Evolutionary conservation across 345 rosid genomes (phyloP).

Genomic region (Hirschfeldia incana): DNA sequence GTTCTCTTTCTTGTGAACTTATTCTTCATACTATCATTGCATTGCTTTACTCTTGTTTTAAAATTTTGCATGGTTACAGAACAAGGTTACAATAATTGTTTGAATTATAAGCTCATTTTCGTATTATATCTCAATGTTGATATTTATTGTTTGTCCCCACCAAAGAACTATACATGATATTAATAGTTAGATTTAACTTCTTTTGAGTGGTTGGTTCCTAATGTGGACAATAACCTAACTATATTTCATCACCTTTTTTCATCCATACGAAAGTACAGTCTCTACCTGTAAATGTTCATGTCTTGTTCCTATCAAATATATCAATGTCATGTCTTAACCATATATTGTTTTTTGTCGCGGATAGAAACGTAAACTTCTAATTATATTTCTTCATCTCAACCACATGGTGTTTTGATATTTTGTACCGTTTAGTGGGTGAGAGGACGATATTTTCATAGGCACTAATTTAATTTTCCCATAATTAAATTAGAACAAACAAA

Average conservation of each 20-base stretch:
- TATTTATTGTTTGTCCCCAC: conserved; percentile 31
- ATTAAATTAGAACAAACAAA: not conserved
- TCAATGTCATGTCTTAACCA: conserved; percentile 33
- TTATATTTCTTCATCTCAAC: conserved; percentile 25
- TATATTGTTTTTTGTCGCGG: conserved; percentile 19
- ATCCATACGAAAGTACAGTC: conserved; percentile 34
- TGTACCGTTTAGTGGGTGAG: conserved; percentile 32
- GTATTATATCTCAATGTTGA: conserved; percentile 3
- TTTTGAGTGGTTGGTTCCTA: conserved; percentile 31
- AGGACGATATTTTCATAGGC: conserved; percentile 10
- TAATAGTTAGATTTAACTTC: not conserved
- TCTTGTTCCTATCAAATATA: conserved; percentile 37
- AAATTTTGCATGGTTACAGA: conserved; percentile 12
- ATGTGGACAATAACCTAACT: conserved; percentile 36
- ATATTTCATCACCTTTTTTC: conserved; percentile 32
- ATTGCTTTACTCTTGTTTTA: conserved; percentile 29
- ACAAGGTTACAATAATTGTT: not conserved
- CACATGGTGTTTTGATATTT: conserved; percentile 29
- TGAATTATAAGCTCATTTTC: conserved; percentile 2
- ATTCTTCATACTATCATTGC: conserved; percentile 29
- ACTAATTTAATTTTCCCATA: not conserved
- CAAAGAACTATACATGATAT: conserved; percentile 27
- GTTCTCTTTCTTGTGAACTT: conserved; percentile 31
- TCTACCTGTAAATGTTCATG: conserved; percentile 28
- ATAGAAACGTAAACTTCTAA: conserved; percentile 34